A percentile compares a stretch with the other conserved stretches of the same genome.
Evolutionary conservation across 1,284 basidiomycete species (phyloP).

Genomic region (Rhodotorula mucilaginosa): DNA sequence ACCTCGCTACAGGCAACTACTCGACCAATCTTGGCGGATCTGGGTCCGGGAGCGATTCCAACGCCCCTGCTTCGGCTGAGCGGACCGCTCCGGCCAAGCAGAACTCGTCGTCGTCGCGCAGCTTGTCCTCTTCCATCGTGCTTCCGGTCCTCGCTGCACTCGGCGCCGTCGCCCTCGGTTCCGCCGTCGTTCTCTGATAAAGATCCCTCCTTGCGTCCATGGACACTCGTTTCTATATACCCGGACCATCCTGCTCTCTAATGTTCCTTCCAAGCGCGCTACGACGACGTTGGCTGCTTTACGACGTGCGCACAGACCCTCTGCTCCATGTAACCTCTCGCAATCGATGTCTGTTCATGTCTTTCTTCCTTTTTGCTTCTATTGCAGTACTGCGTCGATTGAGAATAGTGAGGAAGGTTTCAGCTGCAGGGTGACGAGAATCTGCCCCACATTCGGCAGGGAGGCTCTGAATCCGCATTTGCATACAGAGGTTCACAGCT

Average conservation of each 20-base stretch:
- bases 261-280: too few species aligned
- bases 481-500: too few species aligned
- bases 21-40: conserved; percentile 23
- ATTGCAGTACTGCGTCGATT: too few species aligned
- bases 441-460: too few species aligned
- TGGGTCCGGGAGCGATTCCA: neutral
- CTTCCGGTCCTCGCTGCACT: neutral
- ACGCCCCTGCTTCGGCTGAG: conserved; percentile 1
- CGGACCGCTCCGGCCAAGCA: conserved; percentile 11
- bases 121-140: neutral
- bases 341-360: too few species aligned
- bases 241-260: too few species aligned
- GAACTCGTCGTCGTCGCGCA: neutral
- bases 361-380: neutral
- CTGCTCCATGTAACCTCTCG: neutral
- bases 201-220: neutral
- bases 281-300: too few species aligned
- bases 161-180: neutral
- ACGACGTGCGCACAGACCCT: neutral
- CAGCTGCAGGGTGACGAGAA: too few species aligned
- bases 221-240: neutral
- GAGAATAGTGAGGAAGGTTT: too few species aligned
- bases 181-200: neutral
- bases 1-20: conserved; percentile 18
- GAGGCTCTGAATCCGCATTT: too few species aligned